A percentile compares a stretch with the other conserved stretches of the same genome.
Evolutionary conservation across 768 basidiomycete species (phyloP).

Genomic region (Suillus bovinus): DNA sequence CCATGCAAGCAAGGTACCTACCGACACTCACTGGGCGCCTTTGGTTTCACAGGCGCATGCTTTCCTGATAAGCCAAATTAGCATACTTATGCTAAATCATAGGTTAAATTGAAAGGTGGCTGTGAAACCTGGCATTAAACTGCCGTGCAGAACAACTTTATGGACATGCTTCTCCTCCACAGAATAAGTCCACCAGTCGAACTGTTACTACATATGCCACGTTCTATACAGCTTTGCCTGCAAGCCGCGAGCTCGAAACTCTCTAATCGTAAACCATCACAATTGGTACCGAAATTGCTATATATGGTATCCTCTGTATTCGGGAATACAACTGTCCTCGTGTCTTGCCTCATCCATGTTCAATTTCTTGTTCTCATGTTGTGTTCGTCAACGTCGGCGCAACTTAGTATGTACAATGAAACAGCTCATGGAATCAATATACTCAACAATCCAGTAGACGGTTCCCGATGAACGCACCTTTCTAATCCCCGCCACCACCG

Average conservation of each 20-base stretch:
- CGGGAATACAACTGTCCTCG: constrained; percentile 3
- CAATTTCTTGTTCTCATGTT: constrained; percentile 29
- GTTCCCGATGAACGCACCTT: constrained; percentile 28
- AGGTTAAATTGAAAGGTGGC: neutral
- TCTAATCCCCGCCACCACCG: constrained; percentile 26
- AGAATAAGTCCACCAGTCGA: neutral
- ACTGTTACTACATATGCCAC: neutral
- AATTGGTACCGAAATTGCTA: constrained; percentile 9
- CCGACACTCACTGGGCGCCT: too few relatives aligned
- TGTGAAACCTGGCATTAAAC: neutral
- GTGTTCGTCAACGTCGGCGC: constrained; percentile 25
- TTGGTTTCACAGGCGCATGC: neutral
- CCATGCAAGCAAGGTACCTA: too few relatives aligned
- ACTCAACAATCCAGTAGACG: neutral
- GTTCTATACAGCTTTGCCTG: neutral
- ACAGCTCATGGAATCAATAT: too few relatives aligned
- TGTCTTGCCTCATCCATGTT: constrained; percentile 23
- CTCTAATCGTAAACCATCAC: neutral
- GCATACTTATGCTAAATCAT: neutral
- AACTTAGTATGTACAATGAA: constrained; percentile 18
- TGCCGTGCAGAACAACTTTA: neutral
- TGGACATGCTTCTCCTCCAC: neutral
- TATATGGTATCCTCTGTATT: constrained; percentile 12
- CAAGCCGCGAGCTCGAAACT: neutral
- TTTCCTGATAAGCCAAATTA: neutral